phyloP scores from a whole-genome alignment of 2,329 filamentous ascomycete species.

The Alternaria rosae region DNA sequence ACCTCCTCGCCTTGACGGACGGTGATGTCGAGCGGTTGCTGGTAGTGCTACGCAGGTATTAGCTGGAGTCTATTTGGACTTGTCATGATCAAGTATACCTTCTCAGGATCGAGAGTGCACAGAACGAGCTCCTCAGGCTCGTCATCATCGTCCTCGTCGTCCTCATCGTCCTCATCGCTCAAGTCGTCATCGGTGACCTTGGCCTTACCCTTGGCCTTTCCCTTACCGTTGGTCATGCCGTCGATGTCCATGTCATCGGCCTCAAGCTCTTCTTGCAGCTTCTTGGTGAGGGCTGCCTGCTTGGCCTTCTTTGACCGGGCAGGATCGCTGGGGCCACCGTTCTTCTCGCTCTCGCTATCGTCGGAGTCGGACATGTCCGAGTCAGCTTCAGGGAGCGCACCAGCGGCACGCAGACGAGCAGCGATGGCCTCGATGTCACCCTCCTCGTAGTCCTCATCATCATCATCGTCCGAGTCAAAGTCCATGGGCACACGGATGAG shows the following conservation, averaged over 20 bases:
- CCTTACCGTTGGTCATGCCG: conserved; percentile 62
- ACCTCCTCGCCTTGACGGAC: conserved; percentile 87
- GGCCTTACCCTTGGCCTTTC: conserved; percentile 59
- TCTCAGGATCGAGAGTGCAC: conserved; percentile 93
- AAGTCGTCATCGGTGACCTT: conserved; percentile 76
- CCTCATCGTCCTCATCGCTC: conserved; percentile 70
- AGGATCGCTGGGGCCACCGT: conserved; percentile 91
- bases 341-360: conserved; percentile 74
- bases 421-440: conserved; percentile 53
- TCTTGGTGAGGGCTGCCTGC: conserved; percentile 77
- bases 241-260: conserved; percentile 79
- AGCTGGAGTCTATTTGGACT: conserved; percentile 24
- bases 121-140: conserved; percentile 89
- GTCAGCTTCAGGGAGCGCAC: conserved; percentile 46
- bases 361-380: conserved; percentile 55
- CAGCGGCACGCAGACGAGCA: conserved; percentile 44
- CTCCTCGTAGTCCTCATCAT: conserved; percentile 57
- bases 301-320: conserved; percentile 87
- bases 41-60: conserved; percentile 74
- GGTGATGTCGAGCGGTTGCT: conserved; percentile 93
- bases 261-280: conserved; percentile 73
- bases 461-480: conserved; percentile 65
- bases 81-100: conserved; percentile 67
- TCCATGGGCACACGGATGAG: conserved; percentile 76
- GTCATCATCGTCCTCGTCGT: conserved; percentile 55